These are phyloP conservation scores for Suillus americanus DNA, from an alignment of 768 basidiomycete genomes.

Conservation along the genomic window DNA sequence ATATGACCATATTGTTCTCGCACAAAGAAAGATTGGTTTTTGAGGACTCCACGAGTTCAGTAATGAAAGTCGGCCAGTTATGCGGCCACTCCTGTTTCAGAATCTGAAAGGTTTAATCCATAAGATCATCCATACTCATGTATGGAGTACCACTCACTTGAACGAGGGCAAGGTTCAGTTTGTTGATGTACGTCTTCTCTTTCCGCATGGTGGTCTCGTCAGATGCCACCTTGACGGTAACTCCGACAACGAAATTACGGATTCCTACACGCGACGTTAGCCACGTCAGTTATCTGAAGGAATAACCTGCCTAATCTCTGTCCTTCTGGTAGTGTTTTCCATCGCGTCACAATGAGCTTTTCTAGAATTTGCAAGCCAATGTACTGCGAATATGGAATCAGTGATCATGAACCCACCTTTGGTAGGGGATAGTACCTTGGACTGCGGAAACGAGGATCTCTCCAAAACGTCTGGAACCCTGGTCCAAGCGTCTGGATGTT, in stretches of 20 bases:
- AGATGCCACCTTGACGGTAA: conserved; percentile 90
- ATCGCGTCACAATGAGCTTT: conserved; percentile 89
- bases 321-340: conserved; percentile 94
- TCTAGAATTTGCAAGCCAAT: conserved; percentile 97
- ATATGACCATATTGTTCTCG: conserved; percentile 99
- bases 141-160: conserved; percentile 54
- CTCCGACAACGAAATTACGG: conserved; percentile 92
- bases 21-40: conserved; percentile 95
- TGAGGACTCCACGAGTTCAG: conserved; percentile 95
- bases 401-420: conserved; percentile 5
- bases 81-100: conserved; percentile 99
- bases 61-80: conserved; percentile 97
- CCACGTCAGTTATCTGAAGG: conserved; percentile 6
- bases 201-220: conserved; percentile 86
- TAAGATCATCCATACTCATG: background rate
- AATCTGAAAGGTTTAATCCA: conserved; percentile 54
- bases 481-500: conserved; percentile 96
- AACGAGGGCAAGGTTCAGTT: conserved; percentile 94
- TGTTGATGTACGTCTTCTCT: conserved; percentile 94
- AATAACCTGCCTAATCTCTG: conserved; percentile 75
- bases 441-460: conserved; percentile 78
- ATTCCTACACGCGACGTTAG: conserved; percentile 58
- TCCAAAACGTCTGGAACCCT: conserved; percentile 94
- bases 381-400: conserved; percentile 53
- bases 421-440: conserved; percentile 55